Conservation (phyloP, 2,329 filamentous ascomycete species). For the Sporothrix brasiliensis region DNA sequence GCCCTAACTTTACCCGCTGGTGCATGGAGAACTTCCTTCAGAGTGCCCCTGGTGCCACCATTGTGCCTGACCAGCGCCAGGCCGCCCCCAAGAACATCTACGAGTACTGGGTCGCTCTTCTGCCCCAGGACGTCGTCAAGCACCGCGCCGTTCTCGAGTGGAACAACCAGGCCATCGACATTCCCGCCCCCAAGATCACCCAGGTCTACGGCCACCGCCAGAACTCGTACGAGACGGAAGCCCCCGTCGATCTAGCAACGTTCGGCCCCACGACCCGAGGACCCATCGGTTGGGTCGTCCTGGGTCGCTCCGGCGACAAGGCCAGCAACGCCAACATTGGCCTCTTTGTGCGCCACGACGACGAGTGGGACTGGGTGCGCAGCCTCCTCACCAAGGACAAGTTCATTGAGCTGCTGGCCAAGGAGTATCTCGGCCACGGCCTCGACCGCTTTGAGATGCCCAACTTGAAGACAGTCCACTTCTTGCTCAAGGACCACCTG, state of each 20-base stretch:
- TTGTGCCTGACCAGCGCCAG: conserved; percentile 37
- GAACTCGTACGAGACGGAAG: conserved; percentile 33
- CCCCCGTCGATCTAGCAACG: conserved; percentile 32
- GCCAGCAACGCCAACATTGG: conserved; percentile 51
- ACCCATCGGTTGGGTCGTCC: conserved; percentile 42
- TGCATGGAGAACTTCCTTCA: conserved; percentile 38
- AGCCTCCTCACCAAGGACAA: conserved; percentile 47
- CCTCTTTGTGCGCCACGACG: conserved; percentile 49
- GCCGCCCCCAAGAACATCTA: conserved; percentile 35
- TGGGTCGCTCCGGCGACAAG: conserved; percentile 50
- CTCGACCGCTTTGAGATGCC: conserved; percentile 54
- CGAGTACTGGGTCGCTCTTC: conserved; percentile 38
- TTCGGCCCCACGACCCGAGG: conserved; percentile 35
- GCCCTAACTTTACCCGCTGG: conserved; percentile 38
- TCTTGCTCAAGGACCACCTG: conserved; percentile 39
- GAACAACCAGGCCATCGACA: conserved; percentile 35
- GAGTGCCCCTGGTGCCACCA: conserved; percentile 36
- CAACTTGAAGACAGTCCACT: conserved; percentile 42
- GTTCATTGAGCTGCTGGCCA: conserved; percentile 46
- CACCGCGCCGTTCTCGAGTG: conserved; percentile 37
- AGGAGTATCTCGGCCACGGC: conserved; percentile 44
- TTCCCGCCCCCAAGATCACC: conserved; percentile 37
- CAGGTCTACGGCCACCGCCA: conserved; percentile 34
- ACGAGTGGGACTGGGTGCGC: conserved; percentile 53
- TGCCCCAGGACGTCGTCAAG: conserved; percentile 37